Conservation (phyloP, 768 basidiomycete genomes). For the Austroboletus eburneus region DNA sequence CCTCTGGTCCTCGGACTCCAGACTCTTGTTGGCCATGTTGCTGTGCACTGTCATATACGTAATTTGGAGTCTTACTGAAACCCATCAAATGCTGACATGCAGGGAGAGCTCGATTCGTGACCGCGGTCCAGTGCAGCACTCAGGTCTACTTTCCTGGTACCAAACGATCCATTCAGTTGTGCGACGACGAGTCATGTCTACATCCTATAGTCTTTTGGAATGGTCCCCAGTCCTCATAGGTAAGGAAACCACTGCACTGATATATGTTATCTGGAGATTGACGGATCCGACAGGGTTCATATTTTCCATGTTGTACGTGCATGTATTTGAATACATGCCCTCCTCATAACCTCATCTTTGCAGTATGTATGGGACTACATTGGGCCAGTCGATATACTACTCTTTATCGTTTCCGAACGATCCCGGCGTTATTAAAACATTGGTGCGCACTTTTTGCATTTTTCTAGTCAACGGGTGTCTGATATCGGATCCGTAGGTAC, state of each 20-base stretch:
- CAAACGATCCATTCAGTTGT: too few species aligned
- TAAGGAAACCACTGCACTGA: background rate
- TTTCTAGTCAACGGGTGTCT: background rate
- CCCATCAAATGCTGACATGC: too few species aligned
- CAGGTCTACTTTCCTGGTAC: too few species aligned
- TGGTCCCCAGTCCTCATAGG: slow-evolving; percentile 12
- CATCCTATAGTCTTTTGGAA: background rate
- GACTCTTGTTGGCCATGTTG: too few species aligned
- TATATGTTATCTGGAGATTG: background rate
- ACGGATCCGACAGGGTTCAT: slow-evolving; percentile 1
- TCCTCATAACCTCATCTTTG: background rate
- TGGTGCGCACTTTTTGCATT: background rate
- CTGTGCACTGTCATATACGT: too few species aligned
- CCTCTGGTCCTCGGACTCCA: too few species aligned
- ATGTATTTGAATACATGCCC: background rate
- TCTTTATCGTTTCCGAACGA: slow-evolving; percentile 7
- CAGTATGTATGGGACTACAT: slow-evolving; percentile 9
- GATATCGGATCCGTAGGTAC: background rate
- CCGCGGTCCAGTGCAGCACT: too few species aligned
- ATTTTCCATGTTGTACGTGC: slow-evolving; percentile 3
- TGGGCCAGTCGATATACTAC: slow-evolving; percentile 11
- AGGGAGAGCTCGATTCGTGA: too few species aligned
- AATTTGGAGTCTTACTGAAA: too few species aligned
- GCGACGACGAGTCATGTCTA: too few species aligned
- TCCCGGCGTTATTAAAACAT: background rate